Conservation (phyloP, 2,329 filamentous ascomycete genomes). For the Monosporascus cannonballus region DNA sequence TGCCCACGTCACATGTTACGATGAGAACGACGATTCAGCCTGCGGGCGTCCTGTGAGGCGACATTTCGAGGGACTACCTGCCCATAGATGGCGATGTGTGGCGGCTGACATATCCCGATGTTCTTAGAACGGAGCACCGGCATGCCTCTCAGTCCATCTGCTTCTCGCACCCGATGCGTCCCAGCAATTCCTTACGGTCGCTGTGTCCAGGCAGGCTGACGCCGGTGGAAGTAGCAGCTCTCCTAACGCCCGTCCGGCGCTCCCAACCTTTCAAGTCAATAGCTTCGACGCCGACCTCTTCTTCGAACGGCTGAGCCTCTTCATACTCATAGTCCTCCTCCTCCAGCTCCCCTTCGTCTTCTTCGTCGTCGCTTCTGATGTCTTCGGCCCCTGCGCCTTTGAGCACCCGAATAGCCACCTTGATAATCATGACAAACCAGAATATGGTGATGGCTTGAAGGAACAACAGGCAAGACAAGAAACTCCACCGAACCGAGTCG, state of each 20-base stretch:
- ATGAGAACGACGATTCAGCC: too few relatives aligned
- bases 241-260: conserved; percentile 48
- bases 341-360: conserved; percentile 56
- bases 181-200: conserved; percentile 74
- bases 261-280: conserved; percentile 62
- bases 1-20: too few relatives aligned
- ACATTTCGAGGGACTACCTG: too few relatives aligned
- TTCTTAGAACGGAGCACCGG: too few relatives aligned
- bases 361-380: conserved; percentile 79
- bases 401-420: conserved; percentile 75
- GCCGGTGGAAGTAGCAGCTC: conserved; percentile 46
- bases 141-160: conserved; percentile 43
- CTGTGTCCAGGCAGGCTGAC: conserved; percentile 66
- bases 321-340: conserved; percentile 48
- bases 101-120: too few relatives aligned
- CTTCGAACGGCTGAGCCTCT: conserved; percentile 54
- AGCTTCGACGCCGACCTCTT: conserved; percentile 69
- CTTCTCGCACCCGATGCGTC: conserved; percentile 79
- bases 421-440: conserved; percentile 87
- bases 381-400: conserved; percentile 76
- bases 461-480: conserved; percentile 69
- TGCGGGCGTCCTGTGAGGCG: too few relatives aligned
- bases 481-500: conserved; percentile 64
- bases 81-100: too few relatives aligned
- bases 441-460: conserved; percentile 75